Conservation (phyloP, 441 rosid species). For the Corymbia citriodora region DNA sequence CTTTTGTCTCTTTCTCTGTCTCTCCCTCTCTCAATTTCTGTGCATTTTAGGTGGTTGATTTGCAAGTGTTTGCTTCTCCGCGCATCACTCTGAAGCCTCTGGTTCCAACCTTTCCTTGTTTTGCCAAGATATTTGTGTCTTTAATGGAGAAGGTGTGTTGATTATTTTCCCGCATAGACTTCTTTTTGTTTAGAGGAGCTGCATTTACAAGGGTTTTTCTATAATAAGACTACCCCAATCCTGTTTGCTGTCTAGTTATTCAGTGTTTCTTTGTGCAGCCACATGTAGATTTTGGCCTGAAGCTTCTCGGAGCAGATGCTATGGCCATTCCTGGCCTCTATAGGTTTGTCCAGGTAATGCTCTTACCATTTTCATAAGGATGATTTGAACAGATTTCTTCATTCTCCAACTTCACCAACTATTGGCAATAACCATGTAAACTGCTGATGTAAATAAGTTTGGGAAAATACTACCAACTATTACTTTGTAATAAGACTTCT, state of each 20-base stretch:
- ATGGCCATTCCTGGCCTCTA: constrained; percentile 25
- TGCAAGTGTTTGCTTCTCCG: constrained; percentile 54
- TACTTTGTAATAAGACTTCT: background rate
- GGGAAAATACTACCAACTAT: background rate
- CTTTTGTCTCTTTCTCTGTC: background rate
- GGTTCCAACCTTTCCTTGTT: constrained; percentile 53
- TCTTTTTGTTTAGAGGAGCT: background rate
- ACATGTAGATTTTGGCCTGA: constrained; percentile 20
- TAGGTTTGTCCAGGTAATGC: constrained; percentile 20
- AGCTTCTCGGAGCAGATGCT: constrained; percentile 22
- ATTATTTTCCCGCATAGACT: background rate
- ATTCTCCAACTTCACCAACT: background rate
- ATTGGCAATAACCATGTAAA: background rate
- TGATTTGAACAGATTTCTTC: background rate
- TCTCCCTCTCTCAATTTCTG: background rate
- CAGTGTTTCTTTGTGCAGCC: constrained; percentile 10
- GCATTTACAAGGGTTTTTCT: background rate
- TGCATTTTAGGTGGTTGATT: constrained; percentile 46
- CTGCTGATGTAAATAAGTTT: background rate
- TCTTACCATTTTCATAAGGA: background rate
- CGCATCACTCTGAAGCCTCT: constrained; percentile 60
- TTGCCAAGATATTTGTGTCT: constrained; percentile 50
- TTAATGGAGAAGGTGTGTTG: constrained; percentile 53
- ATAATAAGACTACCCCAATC: background rate
- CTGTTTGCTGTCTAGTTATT: background rate